phyloP scores from a whole-genome alignment of 176 grass and related monocot genomes.

The Tuctoria greenei region DNA sequence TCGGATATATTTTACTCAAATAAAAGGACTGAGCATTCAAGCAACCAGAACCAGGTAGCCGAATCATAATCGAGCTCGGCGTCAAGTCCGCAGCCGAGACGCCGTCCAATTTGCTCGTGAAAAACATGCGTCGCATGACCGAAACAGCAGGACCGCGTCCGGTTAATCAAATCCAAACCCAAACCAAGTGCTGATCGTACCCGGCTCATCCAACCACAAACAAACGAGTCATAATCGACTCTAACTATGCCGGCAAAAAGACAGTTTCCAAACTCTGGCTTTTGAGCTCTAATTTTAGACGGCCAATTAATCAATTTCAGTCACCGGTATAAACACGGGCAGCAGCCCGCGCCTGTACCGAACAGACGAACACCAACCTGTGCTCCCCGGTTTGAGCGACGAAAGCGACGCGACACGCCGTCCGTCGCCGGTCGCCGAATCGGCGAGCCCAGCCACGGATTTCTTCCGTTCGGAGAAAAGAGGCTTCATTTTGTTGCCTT shows the following conservation, averaged over 20 bases:
- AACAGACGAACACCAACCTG: conserved; percentile 44
- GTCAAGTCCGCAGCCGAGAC: neutral
- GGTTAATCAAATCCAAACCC: neutral
- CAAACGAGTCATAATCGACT: neutral
- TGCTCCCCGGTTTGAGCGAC: conserved; percentile 20
- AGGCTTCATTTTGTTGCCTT: conserved; percentile 7
- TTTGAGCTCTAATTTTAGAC: conserved; percentile 13
- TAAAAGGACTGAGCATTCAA: too few species aligned
- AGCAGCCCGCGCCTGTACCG: neutral
- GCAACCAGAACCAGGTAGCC: neutral
- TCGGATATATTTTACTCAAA: neutral
- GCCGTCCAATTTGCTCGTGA: neutral
- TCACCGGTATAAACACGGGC: neutral
- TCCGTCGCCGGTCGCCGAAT: conserved; percentile 36
- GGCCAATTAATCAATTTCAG: neutral
- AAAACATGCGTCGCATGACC: neutral
- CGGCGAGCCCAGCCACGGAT: neutral
- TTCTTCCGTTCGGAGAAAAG: neutral
- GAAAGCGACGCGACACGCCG: conserved; percentile 37
- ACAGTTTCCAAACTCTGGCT: neutral
- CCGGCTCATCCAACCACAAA: neutral
- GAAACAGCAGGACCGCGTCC: neutral
- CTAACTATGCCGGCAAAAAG: neutral
- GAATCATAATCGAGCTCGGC: neutral
- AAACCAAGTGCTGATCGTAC: neutral